Evolutionary conservation across 2,329 filamentous ascomycete genomes (phyloP).

Genomic region (Camptophora hylomeconis): DNA sequence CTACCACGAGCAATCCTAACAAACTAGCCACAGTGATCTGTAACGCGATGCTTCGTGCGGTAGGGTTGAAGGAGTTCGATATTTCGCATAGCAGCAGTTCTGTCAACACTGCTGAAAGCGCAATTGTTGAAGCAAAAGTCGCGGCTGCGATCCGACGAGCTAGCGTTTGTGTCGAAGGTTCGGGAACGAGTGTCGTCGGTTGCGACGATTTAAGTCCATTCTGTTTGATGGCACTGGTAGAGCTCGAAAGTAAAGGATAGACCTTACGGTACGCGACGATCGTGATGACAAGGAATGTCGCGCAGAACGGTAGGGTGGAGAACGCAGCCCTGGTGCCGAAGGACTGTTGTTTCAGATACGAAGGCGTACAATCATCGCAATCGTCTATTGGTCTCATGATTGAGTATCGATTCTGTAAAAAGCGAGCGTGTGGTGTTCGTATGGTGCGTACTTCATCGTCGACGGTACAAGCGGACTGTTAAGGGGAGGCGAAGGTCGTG

Average conservation of each 20-base stretch:
- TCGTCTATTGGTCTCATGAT: constrained; percentile 13
- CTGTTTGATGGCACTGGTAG: constrained; percentile 7
- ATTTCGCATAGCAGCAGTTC: constrained; percentile 78
- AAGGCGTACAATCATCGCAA: constrained; percentile 20
- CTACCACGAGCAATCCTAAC: constrained; percentile 56
- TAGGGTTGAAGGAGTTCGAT: constrained; percentile 56
- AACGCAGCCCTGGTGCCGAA: constrained; percentile 30
- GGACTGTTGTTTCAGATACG: constrained; percentile 7
- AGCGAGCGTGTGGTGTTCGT: constrained; percentile 12
- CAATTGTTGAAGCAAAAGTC: constrained; percentile 65
- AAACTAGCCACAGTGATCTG: constrained; percentile 57
- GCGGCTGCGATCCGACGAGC: constrained; percentile 36
- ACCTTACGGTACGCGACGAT: constrained; percentile 53
- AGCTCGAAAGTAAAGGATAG: constrained; percentile 50
- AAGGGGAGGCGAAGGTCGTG: no score
- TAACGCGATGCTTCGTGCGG: constrained; percentile 55
- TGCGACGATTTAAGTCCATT: constrained; percentile 10
- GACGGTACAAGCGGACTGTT: no score
- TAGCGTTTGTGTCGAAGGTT: constrained; percentile 17
- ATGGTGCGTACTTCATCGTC: no score
- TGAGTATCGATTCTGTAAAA: no score
- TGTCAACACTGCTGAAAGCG: constrained; percentile 62
- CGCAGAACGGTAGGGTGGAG: constrained; percentile 54
- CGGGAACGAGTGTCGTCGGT: constrained; percentile 11
- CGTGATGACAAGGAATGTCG: constrained; percentile 54